Evolutionary conservation across 2,329 filamentous ascomycete species (phyloP), one percentile per base, ranked within the genome.

Genomic region (Xylaria sp.): DNA sequence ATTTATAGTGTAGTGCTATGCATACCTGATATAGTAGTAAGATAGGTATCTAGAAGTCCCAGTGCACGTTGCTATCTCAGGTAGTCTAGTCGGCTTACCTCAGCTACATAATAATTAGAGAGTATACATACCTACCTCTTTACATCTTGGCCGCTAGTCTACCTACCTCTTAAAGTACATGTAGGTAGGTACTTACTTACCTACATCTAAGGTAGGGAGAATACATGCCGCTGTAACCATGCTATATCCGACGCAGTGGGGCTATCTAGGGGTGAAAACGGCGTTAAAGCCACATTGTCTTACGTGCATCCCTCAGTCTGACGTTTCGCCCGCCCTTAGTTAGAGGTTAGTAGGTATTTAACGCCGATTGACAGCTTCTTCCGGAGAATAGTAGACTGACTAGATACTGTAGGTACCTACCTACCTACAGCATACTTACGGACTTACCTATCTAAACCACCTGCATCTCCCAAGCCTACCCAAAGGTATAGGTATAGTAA

Each of bases 261-360:
- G n/a, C 42, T n/a, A n/a, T n/a, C n/a, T 11, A 32, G 24, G 24
- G n/a, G 47, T 19, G 42, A 14, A 21, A 47, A 27, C 39, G 51
- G 36, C n/a, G 54, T 50, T 56, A 36, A 36, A 63, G 61, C 61
- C 61, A 63, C 60, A 55, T 42, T 19, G n/a, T 51, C 19, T 39
- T 53, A 7, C 24, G 30, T 24, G 57, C 57, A 27, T 27, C 24
- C 24, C 24, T 27, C 24, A 27, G 2, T 60, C 57, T 19, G 19
- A 24, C 21, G 19, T 53, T 51, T 60, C 12, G 24, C 24, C 39
- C 47, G 12, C 12, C 42, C n/a, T 47, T 11, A 42, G 11, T 47
- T 11, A 42, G 11, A 42, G 14, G 39, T 42, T 7, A 6, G 11
- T 19, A 19, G 34, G 11, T 19, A 19, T 8, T 47, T 47, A 47